Conservation (phyloP, 371 early-diverging fungal species). For the Mortierella sp. region DNA sequence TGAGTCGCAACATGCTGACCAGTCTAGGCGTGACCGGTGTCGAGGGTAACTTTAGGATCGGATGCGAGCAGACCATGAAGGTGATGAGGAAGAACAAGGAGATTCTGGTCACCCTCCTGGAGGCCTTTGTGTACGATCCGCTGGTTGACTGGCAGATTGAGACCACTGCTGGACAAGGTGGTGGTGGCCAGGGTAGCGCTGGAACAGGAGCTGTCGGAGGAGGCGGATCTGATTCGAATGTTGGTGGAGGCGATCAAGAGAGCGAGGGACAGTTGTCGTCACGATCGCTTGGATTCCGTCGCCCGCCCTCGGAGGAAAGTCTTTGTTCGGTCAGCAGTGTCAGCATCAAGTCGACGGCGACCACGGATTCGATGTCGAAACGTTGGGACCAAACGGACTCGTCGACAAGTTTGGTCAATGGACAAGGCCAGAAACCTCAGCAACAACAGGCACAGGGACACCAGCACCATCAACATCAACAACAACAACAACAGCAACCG, state of each 20-base stretch:
- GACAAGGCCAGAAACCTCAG: constrained; percentile 4
- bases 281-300: constrained; percentile 16
- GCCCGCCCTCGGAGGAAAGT: constrained; percentile 39
- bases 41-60: constrained; percentile 84
- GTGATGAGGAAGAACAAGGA: constrained; percentile 85
- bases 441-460: constrained; percentile 13
- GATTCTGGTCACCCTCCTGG: constrained; percentile 86
- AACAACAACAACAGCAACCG: constrained; percentile 37
- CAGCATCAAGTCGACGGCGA: constrained; percentile 32
- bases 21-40: constrained; percentile 86
- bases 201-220: background rate
- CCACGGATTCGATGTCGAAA: constrained; percentile 15
- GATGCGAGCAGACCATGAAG: constrained; percentile 81
- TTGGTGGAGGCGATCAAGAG: constrained; percentile 17
- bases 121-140: constrained; percentile 97
- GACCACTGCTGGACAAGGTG: constrained; percentile 29
- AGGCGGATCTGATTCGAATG: constrained; percentile 11
- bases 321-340: constrained; percentile 28
- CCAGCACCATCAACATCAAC: constrained; percentile 18
- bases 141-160: constrained; percentile 75
- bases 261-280: constrained; percentile 25
- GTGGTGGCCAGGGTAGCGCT: constrained; percentile 7
- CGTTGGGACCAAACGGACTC: constrained; percentile 22
- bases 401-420: constrained; percentile 6
- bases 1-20: constrained; percentile 89